phyloP scores from a whole-genome alignment of 2,329 filamentous ascomycete genomes.

The Aspergillus pseudoterreus region DNA sequence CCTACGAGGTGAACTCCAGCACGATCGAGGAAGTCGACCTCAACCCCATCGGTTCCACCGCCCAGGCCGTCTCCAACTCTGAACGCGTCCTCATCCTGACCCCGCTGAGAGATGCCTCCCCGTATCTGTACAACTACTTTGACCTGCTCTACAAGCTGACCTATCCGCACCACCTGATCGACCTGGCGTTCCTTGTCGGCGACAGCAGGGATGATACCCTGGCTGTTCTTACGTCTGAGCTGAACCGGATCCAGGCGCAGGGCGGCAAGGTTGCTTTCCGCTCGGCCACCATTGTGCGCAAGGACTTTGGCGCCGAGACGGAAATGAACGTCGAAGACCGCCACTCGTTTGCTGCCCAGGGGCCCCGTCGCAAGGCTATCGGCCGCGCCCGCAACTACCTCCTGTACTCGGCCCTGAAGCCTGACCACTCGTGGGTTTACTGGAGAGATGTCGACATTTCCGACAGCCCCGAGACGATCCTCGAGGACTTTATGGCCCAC shows the following conservation, averaged over 20 bases:
- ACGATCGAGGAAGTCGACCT: constrained; percentile 79
- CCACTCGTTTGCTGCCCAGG: constrained; percentile 83
- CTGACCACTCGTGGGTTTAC: constrained; percentile 97
- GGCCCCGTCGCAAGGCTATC: constrained; percentile 84
- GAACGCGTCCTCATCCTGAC: constrained; percentile 91
- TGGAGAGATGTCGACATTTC: constrained; percentile 97
- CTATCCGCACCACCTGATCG: constrained; percentile 93
- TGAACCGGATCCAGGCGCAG: constrained; percentile 81
- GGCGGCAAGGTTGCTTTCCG: constrained; percentile 72
- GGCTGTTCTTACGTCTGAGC: constrained; percentile 76
- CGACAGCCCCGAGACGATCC: constrained; percentile 78
- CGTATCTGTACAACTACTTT: constrained; percentile 83
- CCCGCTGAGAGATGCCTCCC: constrained; percentile 82
- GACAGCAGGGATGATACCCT: constrained; percentile 90
- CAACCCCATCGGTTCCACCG: constrained; percentile 77
- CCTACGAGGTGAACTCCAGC: constrained; percentile 76
- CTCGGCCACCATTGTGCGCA: constrained; percentile 80
- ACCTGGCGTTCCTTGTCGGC: constrained; percentile 89
- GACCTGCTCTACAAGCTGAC: constrained; percentile 84
- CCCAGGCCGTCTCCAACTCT: constrained; percentile 71
- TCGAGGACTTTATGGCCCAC: constrained; percentile 94
- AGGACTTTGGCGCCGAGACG: constrained; percentile 77
- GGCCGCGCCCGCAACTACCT: constrained; percentile 90
- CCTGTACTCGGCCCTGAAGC: constrained; percentile 75
- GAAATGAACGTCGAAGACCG: constrained; percentile 77